Evolutionary conservation across 164 flowering plant species (phyloP).

Genomic region (Liriodendron chinense): DNA sequence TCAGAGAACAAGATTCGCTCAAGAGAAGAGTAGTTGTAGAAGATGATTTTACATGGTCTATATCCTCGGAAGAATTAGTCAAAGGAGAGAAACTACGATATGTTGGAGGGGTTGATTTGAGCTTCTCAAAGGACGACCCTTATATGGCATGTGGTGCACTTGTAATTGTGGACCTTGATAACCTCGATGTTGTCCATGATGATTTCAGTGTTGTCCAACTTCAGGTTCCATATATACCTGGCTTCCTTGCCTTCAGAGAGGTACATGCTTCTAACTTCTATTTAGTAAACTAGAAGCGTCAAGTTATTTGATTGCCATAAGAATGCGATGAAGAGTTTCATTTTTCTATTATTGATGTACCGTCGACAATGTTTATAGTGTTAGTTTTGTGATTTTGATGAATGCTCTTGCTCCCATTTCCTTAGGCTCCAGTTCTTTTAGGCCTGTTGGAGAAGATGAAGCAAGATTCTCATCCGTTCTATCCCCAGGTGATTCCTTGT

Average conservation of each 20-base stretch:
- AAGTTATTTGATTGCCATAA: not conserved
- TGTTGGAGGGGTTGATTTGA: conserved; percentile 90
- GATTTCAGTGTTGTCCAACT: conserved; percentile 54
- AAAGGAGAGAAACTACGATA: conserved; percentile 37
- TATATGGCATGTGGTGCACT: conserved; percentile 68
- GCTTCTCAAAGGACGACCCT: conserved; percentile 70
- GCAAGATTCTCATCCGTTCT: conserved; percentile 33
- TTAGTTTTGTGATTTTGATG: not conserved
- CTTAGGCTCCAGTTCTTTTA: conserved; percentile 79
- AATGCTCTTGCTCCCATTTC: not conserved
- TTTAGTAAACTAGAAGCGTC: not conserved
- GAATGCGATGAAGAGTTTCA: not conserved
- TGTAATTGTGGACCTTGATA: conserved; percentile 57
- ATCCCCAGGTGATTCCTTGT: conserved; percentile 62
- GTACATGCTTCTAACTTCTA: conserved; percentile 20
- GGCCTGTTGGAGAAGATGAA: conserved; percentile 70
- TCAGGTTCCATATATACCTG: conserved; percentile 71
- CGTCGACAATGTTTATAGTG: not conserved
- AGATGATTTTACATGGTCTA: conserved; percentile 62
- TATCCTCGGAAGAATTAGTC: conserved; percentile 18
- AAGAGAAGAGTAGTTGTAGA: conserved; percentile 39
- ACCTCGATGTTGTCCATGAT: conserved; percentile 53
- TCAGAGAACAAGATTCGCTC: conserved; percentile 57
- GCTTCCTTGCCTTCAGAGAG: conserved; percentile 95
- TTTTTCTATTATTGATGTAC: not conserved